These are phyloP conservation scores for Omphalotus guepiniiformis DNA, from an alignment of 768 basidiomycete species.

Conservation along the genomic window DNA sequence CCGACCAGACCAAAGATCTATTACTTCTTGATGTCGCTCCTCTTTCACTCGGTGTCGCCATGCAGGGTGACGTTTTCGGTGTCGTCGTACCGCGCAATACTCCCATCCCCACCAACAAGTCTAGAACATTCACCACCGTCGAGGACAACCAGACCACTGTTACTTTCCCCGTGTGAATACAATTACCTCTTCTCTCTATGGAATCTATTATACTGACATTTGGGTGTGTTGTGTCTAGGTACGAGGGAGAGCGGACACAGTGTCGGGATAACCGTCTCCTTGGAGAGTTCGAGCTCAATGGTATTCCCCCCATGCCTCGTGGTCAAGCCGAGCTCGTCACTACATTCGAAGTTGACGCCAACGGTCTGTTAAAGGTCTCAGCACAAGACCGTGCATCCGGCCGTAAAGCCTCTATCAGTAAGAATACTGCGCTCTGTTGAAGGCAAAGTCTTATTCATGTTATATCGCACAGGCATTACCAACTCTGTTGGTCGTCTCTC, in stretches of 20 bases:
- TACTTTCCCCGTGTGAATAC: constrained; percentile 92
- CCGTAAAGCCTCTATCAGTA: constrained; percentile 97
- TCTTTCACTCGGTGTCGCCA: constrained; percentile 98
- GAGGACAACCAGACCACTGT: constrained; percentile 99
- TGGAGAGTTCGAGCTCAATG: constrained; percentile 98
- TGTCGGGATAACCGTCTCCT: constrained; percentile 99
- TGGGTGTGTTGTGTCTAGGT: constrained; percentile 36
- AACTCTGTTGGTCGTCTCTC: constrained; percentile 99
- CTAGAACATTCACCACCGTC: constrained; percentile 97
- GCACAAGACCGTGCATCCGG: constrained; percentile 98
- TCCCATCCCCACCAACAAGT: constrained; percentile 99
- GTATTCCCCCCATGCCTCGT: constrained; percentile 98
- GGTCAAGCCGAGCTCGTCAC: constrained; percentile 99
- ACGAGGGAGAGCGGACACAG: constrained; percentile 99
- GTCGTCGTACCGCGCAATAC: constrained; percentile 99
- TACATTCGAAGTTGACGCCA: constrained; percentile 99
- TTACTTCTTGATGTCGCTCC: constrained; percentile 98
- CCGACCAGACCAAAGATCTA: constrained; percentile 97
- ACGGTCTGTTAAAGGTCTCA: constrained; percentile 98
- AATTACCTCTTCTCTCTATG: neutral
- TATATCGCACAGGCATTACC: constrained; percentile 86
- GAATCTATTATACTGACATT: neutral
- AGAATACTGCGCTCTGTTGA: constrained; percentile 27
- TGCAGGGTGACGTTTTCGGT: constrained; percentile 99
- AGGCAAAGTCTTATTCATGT: no score